Conservation (phyloP, 2,329 filamentous ascomycete genomes). For the Fusarium lateritium region DNA sequence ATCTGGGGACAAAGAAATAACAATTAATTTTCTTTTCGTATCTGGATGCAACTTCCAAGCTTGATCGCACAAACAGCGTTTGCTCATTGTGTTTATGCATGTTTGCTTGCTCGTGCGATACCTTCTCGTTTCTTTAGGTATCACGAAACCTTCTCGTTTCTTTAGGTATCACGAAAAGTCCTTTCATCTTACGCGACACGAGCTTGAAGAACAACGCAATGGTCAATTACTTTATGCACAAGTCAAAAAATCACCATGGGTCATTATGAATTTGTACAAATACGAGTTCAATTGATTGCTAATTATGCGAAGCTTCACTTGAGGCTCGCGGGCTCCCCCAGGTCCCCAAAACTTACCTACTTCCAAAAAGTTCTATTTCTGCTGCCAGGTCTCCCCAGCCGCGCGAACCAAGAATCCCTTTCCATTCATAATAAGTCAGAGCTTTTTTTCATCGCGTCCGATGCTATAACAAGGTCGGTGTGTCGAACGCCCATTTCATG, state of each 20-base stretch:
- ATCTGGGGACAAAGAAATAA: neutral
- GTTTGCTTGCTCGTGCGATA: constrained; percentile 11
- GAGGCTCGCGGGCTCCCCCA: constrained; percentile 1
- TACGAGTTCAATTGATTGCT: neutral
- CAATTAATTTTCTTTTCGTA: neutral
- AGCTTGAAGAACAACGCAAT: neutral
- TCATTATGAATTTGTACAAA: neutral
- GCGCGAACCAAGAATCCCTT: constrained; percentile 42
- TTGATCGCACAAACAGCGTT: neutral
- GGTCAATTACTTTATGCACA: neutral
- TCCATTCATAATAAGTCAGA: constrained; percentile 79
- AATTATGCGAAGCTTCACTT: constrained; percentile 17
- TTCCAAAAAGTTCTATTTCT: constrained; percentile 12
- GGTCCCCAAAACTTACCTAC: constrained; percentile 24
- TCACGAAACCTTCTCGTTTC: constrained; percentile 27
- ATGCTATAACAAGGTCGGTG: constrained; percentile 94
- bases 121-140: constrained; percentile 23
- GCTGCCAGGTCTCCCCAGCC: constrained; percentile 17
- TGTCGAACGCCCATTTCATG: constrained; percentile 99
- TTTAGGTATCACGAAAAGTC: constrained; percentile 35
- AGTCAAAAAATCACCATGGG: neutral
- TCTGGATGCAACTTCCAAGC: neutral
- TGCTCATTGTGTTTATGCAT: neutral
- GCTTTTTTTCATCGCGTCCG: constrained; percentile 97
- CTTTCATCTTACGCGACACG: constrained; percentile 29